Conservation (phyloP, 2,329 filamentous ascomycete species). For the Colletotrichum sp. region DNA sequence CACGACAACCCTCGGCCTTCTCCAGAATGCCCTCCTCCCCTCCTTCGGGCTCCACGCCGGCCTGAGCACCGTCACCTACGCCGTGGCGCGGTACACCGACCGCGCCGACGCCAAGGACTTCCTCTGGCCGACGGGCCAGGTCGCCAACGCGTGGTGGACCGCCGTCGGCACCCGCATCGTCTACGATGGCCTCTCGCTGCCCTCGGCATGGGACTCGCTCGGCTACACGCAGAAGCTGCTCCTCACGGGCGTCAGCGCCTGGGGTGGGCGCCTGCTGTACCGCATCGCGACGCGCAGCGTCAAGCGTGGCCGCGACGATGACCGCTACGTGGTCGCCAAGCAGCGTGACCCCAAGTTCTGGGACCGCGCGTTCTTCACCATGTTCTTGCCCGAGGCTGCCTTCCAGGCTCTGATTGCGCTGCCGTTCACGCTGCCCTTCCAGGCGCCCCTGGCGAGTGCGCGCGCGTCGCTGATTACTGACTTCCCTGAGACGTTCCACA, state of each 20-base stretch:
- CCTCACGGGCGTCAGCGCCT: slow-evolving; percentile 59
- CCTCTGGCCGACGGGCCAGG: slow-evolving; percentile 59
- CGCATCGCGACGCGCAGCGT: slow-evolving; percentile 55
- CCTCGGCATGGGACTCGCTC: slow-evolving; percentile 50
- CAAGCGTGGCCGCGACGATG: slow-evolving; percentile 58
- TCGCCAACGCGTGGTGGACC: slow-evolving; percentile 65
- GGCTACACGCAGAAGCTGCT: slow-evolving; percentile 61
- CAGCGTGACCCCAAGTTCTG: slow-evolving; percentile 54
- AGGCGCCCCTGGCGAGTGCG: slow-evolving; percentile 33
- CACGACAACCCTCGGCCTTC: slow-evolving; percentile 46
- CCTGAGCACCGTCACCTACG: slow-evolving; percentile 56
- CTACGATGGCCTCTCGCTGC: slow-evolving; percentile 47
- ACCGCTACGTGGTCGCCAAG: slow-evolving; percentile 58
- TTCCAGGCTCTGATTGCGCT: slow-evolving; percentile 61
- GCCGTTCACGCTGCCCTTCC: slow-evolving; percentile 61
- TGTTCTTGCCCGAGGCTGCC: slow-evolving; percentile 63
- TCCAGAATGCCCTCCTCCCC: slow-evolving; percentile 58
- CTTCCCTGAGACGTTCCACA: slow-evolving; percentile 32
- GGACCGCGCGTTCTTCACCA: slow-evolving; percentile 57
- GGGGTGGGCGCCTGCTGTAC: slow-evolving; percentile 62
- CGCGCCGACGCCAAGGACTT: slow-evolving; percentile 66
- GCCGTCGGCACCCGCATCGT: slow-evolving; percentile 58
- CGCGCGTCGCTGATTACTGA: slow-evolving; percentile 4
- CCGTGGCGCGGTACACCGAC: slow-evolving; percentile 54
- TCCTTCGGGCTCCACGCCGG: slow-evolving; percentile 59